phyloP scores from a whole-genome alignment of 768 basidiomycete species.

The Pisolithus microcarpus region DNA sequence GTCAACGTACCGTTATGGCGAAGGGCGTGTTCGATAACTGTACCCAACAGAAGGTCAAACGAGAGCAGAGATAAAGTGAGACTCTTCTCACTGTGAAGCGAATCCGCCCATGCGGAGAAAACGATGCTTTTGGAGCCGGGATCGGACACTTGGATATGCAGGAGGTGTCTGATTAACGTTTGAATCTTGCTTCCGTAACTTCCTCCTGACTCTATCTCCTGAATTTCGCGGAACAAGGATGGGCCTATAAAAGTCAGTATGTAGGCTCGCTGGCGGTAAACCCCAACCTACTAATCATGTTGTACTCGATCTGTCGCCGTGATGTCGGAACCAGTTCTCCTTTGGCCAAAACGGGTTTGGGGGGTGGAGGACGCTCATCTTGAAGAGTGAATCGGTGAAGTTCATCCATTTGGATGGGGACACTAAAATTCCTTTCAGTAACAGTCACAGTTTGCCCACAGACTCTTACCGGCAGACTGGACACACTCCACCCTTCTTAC shows the following conservation, averaged over 20 bases:
- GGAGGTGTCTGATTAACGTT: constrained; percentile 59
- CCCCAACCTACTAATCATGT: constrained; percentile 41
- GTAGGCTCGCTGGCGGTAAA: background rate
- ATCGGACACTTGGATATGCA: constrained; percentile 59
- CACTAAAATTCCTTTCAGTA: constrained; percentile 30
- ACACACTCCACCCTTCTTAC: constrained; percentile 56
- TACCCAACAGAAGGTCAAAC: background rate
- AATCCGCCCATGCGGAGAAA: constrained; percentile 90
- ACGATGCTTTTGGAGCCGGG: constrained; percentile 77
- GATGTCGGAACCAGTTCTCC: constrained; percentile 50
- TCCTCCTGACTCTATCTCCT: constrained; percentile 56
- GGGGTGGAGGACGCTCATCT: constrained; percentile 28
- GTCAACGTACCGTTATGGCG: constrained; percentile 42
- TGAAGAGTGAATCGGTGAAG: constrained; percentile 57
- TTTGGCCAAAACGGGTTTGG: constrained; percentile 25
- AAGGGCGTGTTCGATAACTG: constrained; percentile 74
- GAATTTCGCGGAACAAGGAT: constrained; percentile 43
- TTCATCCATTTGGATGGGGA: constrained; percentile 45
- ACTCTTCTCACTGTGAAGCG: constrained; percentile 55
- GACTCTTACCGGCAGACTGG: constrained; percentile 63
- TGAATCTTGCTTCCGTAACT: constrained; percentile 81
- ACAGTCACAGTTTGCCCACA: constrained; percentile 1
- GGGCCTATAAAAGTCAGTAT: constrained; percentile 30
- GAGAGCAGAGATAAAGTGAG: background rate
- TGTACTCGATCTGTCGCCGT: constrained; percentile 55